These are phyloP conservation scores for Leavenworthia alabamica DNA, from an alignment of 345 rosid genomes.

Conservation along the genomic window DNA sequence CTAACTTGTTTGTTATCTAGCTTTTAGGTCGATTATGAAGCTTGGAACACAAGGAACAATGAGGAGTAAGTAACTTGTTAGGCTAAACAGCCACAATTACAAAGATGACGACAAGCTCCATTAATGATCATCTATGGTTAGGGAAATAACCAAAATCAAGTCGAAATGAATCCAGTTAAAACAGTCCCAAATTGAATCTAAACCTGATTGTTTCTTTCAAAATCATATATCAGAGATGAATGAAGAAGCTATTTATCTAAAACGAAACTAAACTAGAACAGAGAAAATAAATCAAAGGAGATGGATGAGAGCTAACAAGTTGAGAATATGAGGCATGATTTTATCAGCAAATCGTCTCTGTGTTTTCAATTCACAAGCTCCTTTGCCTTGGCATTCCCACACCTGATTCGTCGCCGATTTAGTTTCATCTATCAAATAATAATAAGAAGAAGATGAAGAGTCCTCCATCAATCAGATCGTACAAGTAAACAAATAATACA, in stretches of 20 bases:
- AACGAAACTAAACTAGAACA: background rate
- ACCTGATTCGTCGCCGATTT: conserved; percentile 26
- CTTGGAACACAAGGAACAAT: background rate
- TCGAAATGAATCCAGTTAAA: background rate
- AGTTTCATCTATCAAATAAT: background rate
- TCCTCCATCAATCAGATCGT: background rate
- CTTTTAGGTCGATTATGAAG: background rate
- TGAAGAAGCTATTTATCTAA: background rate
- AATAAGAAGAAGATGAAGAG: conserved; percentile 1
- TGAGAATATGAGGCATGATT: conserved; percentile 72
- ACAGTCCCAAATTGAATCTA: background rate
- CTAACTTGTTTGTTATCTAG: background rate
- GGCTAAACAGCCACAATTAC: background rate
- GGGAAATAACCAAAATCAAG: background rate
- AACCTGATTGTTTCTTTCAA: background rate
- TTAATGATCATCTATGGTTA: too few species aligned
- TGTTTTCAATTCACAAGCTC: conserved; percentile 36
- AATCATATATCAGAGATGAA: too few species aligned
- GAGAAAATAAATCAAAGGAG: background rate
- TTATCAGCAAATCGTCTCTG: conserved; percentile 35
- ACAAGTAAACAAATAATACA: background rate
- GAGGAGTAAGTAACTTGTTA: background rate
- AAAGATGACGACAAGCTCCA: background rate
- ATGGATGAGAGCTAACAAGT: conserved; percentile 57
- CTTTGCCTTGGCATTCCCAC: conserved; percentile 43